These are phyloP conservation scores for Pleodorina starrii DNA, from an alignment of 139 green algal genomes.

Conservation along the genomic window DNA sequence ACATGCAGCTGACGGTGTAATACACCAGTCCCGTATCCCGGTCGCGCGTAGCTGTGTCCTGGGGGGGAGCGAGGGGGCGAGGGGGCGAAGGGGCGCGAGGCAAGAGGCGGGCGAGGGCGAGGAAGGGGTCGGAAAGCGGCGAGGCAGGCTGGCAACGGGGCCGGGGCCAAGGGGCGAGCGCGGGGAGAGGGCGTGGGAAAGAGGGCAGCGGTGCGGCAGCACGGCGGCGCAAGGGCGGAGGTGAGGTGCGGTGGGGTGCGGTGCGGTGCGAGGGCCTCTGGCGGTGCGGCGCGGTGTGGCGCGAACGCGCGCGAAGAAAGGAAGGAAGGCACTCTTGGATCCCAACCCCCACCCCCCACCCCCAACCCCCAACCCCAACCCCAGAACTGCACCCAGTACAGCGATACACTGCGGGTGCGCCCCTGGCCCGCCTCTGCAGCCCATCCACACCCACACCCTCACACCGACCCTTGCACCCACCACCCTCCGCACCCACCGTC, in stretches of 20 bases:
- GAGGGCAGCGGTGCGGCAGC: not conserved
- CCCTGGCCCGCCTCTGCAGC: too few relatives aligned
- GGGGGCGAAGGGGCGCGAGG: too few relatives aligned
- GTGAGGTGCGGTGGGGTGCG: too few relatives aligned
- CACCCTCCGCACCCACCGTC: not conserved
- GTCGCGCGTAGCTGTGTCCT: not conserved
- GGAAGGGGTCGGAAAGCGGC: too few relatives aligned
- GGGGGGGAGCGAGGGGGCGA: too few relatives aligned
- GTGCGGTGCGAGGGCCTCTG: not conserved
- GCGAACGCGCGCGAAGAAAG: not conserved
- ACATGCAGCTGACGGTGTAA: not conserved
- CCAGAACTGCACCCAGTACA: not conserved
- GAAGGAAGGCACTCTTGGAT: not conserved
- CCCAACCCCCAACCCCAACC: not conserved
- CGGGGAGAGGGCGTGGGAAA: not conserved
- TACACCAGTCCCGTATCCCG: not conserved
- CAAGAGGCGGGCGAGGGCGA: not conserved
- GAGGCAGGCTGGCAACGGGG: not conserved
- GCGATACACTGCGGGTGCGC: not conserved
- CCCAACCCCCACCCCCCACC: not conserved
- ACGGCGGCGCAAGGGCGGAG: too few relatives aligned
- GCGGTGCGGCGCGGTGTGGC: not conserved
- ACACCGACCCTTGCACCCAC: not conserved
- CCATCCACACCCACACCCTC: too few relatives aligned
- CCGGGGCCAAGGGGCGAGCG: not conserved